These are phyloP conservation scores for Hirschioporus abietinus DNA, from an alignment of 768 basidiomycete species.

Conservation along the genomic window DNA sequence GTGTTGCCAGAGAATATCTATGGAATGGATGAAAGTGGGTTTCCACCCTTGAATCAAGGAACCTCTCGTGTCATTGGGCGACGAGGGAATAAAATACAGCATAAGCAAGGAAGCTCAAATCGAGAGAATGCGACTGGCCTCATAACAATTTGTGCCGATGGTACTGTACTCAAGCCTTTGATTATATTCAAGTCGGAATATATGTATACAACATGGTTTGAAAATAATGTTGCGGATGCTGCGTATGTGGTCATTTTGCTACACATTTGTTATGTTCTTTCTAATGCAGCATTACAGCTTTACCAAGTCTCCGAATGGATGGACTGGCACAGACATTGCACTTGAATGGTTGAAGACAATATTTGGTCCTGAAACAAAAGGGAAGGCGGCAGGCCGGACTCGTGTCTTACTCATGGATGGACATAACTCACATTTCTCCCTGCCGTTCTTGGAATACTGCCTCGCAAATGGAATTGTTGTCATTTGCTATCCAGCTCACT, in stretches of 20 bases:
- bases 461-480: slow-evolving; percentile 31
- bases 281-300: too few species aligned
- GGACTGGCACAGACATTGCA: slow-evolving; percentile 24
- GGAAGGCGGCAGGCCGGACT: slow-evolving; percentile 27
- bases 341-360: slow-evolving; percentile 21
- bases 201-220: slow-evolving; percentile 24
- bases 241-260: slow-evolving; percentile 20
- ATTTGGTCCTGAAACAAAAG: slow-evolving; percentile 30
- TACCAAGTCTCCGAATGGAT: slow-evolving; percentile 25
- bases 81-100: slow-evolving; percentile 22
- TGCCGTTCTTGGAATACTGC: slow-evolving; percentile 29
- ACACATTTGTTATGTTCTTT: too few species aligned
- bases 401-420: slow-evolving; percentile 35
- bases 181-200: slow-evolving; percentile 36
- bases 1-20: slow-evolving; percentile 18
- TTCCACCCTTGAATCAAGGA: slow-evolving; percentile 6
- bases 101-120: slow-evolving; percentile 26
- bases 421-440: slow-evolving; percentile 35
- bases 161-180: slow-evolving; percentile 25
- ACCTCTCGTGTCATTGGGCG: slow-evolving; percentile 13
- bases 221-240: slow-evolving; percentile 32
- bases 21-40: slow-evolving; percentile 31
- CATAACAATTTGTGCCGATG: slow-evolving; percentile 37
- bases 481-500: slow-evolving; percentile 35
- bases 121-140: slow-evolving; percentile 31